Base-by-base conservation (phyloP, 139 green algal genomes). In the Tetradesmus obliquus region DNA sequence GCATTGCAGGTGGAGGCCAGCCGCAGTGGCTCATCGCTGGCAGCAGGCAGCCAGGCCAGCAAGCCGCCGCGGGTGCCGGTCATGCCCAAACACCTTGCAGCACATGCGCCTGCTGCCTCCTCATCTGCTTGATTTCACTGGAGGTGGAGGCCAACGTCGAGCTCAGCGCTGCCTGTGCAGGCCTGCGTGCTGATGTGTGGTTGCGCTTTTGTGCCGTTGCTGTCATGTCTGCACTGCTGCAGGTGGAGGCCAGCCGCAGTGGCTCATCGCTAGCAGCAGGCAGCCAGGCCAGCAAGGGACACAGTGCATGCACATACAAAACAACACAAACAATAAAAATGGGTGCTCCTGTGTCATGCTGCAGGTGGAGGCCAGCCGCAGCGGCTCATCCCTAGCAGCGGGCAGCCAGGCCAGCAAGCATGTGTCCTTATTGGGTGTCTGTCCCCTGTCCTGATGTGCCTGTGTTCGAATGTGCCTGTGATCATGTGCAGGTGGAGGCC, bases 31-130 rank as follows among this genome's bases (percentile, higher is more conserved):
- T 66, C 58, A 55, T 10, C 87, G 45, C n/a, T 86, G 10, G 66
- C 87, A n/a, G 74, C 87, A 22, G 55, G 55, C 57, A 60, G 54
- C 24, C 12, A 17, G 13, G 80, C 86, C 54, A 62, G 8, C 51
- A 79, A 80, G 51, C 55, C 53, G 6, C n/a, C 55, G 3, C 89
- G 90, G 12, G 60, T 88, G 69, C 58, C 93, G 62, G 79, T 91
- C 55, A 19, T 45, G 32, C 32, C 32, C 32, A 45, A 45, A 45
- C 32, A 45, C 32, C 32, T 45, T 45, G 32, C 32, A 45, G 32
- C 32, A 45, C 32, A 45, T 45, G 32, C 32, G 32, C 32, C 32
- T 45, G 32, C 32, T 45, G 32, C 32, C 32, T 45, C 32, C 32
- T 45, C 32, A 45, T 45, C 32, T 45, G 32, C 32, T 45, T 45